Evolutionary conservation across 2,329 filamentous ascomycete genomes (phyloP), one percentile per base, ranked within the genome.

Genomic region (Alternaria tenuissima): DNA sequence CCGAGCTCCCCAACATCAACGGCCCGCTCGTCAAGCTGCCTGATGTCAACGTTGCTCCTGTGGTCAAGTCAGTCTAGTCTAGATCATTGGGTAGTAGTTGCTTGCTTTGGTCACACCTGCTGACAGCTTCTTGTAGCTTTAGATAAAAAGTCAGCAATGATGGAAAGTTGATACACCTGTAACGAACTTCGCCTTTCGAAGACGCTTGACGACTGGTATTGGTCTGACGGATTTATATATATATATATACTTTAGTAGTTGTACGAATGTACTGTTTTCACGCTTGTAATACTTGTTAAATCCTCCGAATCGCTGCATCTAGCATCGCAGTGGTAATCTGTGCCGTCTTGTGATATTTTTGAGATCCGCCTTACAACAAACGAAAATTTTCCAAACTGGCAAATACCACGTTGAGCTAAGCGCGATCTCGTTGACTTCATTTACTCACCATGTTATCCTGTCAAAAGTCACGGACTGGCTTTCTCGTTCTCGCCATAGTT

Each of bases 1-100:
- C 20, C 3, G 30, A 49, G 46, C 46, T 48, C 30, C 44, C 44
- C 26, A 14, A 47, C 28, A 34, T 47, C 18, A 22, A 32, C 11
- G 44, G 44, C 28, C 28, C 44, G 28, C 44, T 47, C 28, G 28
- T 60, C 36, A 22, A 26, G 41, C 47, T 57, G 8, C 58, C 58
- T 38, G 54, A 61, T 43, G 22, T 57, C 41, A 48, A 48, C 41
- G 3, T 57, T 38, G 34, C 32, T 38, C 58, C 54, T 57, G 48
- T 54, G 46, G 46, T 61, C 54, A 61, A 61, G 54, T 61, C 52
- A 51, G 58, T 61, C 28, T 58, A 52, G 34, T 20, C 28, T 32
- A 43, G 55, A 43, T 49, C 46, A 38, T 26, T 38, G 32, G 46
- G 20, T 49, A 49, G 20, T 26, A 38, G 46, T 12, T 18, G 12